Conservation (phyloP, 2,329 filamentous ascomycete genomes). For the Boeremia exigua region DNA sequence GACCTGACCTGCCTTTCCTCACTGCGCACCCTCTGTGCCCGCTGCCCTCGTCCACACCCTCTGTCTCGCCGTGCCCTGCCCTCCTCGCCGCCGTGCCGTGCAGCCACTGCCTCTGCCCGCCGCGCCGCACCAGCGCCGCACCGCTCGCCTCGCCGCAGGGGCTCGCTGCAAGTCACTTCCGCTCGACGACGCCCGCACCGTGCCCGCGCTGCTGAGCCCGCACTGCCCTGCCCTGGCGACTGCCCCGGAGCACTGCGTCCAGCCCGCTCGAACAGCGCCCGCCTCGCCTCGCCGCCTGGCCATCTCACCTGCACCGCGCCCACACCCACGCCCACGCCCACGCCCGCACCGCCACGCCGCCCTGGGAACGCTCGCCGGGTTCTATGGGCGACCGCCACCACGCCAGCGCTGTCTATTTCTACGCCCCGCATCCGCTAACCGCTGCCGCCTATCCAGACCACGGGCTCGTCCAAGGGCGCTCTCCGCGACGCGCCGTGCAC, state of each 20-base stretch:
- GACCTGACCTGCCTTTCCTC: conserved; percentile 7
- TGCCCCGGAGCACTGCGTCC: neutral
- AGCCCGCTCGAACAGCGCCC: conserved; percentile 8
- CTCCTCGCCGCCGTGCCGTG: neutral
- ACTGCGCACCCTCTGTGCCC: conserved; percentile 1
- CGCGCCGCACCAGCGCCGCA: conserved; percentile 28
- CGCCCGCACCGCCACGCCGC: conserved; percentile 15
- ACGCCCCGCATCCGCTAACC: conserved; percentile 26
- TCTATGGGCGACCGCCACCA: conserved; percentile 38
- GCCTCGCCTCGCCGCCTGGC: conserved; percentile 18
- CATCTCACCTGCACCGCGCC: conserved; percentile 17
- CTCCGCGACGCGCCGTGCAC: conserved; percentile 7
- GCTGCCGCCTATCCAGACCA: conserved; percentile 22
- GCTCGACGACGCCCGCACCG: conserved; percentile 17
- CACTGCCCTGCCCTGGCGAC: conserved; percentile 1
- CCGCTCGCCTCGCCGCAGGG: conserved; percentile 28
- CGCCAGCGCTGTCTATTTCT: conserved; percentile 32
- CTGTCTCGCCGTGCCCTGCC: neutral
- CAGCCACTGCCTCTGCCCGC: neutral
- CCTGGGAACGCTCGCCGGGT: conserved; percentile 1
- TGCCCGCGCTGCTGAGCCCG: conserved; percentile 9
- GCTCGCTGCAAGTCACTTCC: conserved; percentile 19
- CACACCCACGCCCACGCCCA: conserved; percentile 9
- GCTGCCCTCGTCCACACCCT: neutral
- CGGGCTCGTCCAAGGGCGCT: conserved; percentile 19